phyloP scores from a whole-genome alignment of 2,329 filamentous ascomycete genomes.

The Amauroascus niger region DNA sequence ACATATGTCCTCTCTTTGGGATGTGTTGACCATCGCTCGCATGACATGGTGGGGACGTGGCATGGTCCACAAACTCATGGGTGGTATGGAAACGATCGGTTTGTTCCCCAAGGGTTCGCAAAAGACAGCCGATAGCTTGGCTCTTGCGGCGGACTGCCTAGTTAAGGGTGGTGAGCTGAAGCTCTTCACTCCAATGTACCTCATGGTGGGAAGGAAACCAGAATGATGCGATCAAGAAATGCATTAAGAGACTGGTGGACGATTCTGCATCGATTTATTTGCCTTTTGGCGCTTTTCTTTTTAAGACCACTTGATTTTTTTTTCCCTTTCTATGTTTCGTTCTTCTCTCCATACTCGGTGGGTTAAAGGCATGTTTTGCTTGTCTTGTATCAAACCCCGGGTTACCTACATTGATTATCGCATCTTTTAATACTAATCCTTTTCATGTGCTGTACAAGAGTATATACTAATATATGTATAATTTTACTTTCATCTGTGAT shows the following conservation, averaged over 20 bases:
- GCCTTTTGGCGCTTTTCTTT: neutral
- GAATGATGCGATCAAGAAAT: constrained; percentile 23
- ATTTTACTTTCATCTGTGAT: no score
- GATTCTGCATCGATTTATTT: neutral
- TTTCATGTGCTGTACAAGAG: neutral
- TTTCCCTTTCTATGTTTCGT: neutral
- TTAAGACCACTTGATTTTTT: neutral
- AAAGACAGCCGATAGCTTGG: constrained; percentile 89
- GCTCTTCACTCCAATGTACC: constrained; percentile 97
- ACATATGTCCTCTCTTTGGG: constrained; percentile 69
- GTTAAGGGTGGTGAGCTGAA: constrained; percentile 79
- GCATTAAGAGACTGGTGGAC: neutral
- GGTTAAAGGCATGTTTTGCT: neutral
- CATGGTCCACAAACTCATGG: constrained; percentile 65
- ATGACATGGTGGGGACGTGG: constrained; percentile 80
- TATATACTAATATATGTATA: neutral
- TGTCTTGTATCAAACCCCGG: neutral
- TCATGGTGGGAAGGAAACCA: constrained; percentile 90
- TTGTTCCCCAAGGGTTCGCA: constrained; percentile 74
- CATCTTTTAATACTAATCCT: neutral
- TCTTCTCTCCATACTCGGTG: neutral
- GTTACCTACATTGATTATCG: neutral
- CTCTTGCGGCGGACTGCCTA: constrained; percentile 68
- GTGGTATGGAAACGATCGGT: constrained; percentile 61
- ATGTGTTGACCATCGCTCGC: constrained; percentile 71